Evolutionary conservation across 2,329 filamentous ascomycete genomes (phyloP).

Genomic region (Aureobasidium sp.): DNA sequence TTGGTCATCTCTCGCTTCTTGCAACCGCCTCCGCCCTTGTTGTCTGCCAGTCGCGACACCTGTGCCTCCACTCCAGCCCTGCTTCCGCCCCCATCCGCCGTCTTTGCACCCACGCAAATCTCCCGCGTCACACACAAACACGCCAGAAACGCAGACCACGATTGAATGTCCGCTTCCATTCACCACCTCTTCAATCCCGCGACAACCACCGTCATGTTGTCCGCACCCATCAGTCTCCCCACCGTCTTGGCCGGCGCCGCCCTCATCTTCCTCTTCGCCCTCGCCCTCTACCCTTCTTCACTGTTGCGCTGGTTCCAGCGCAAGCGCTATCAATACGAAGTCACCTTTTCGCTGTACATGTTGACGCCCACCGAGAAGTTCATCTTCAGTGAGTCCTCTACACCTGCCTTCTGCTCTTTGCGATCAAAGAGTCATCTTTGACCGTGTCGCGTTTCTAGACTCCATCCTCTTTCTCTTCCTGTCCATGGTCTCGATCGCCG

Average conservation of each 20-base stretch:
- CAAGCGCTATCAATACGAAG: slow-evolving; percentile 97
- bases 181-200: background rate
- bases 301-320: slow-evolving; percentile 79
- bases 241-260: slow-evolving; percentile 60
- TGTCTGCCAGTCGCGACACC: background rate
- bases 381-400: slow-evolving; percentile 69
- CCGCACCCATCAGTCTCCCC: slow-evolving; percentile 21
- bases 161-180: background rate
- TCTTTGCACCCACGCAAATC: background rate
- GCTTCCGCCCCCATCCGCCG: background rate
- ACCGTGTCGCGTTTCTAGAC: slow-evolving; percentile 44
- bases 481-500: slow-evolving; percentile 76
- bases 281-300: slow-evolving; percentile 39
- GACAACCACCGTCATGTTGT: slow-evolving; percentile 3
- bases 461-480: slow-evolving; percentile 85
- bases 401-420: background rate
- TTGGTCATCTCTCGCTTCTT: background rate
- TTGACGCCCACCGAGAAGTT: slow-evolving; percentile 93
- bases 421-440: background rate
- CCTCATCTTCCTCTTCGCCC: slow-evolving; percentile 41
- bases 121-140: background rate
- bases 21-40: background rate
- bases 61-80: background rate
- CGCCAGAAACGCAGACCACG: background rate
- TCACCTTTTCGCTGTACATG: slow-evolving; percentile 96